Evolutionary conservation across 1,139 yeast species (phyloP).

Genomic region (Nakaseomyces bracarensis): DNA sequence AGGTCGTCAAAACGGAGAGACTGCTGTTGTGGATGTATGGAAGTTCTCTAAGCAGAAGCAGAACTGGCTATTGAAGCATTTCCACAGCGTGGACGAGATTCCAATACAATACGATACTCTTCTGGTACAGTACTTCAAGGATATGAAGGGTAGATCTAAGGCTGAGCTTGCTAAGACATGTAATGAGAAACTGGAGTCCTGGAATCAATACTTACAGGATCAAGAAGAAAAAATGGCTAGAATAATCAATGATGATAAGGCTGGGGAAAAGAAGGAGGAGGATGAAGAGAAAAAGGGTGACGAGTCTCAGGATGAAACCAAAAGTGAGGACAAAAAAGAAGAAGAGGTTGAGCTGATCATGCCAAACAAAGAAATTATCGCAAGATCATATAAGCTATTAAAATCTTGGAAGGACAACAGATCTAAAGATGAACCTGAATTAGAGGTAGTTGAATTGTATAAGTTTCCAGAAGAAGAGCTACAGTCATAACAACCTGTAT

Average conservation of each 20-base stretch:
- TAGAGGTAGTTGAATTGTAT: conserved; percentile 9
- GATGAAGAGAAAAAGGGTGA: conserved; percentile 16
- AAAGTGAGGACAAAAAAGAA: conserved; percentile 13
- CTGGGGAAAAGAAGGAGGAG: conserved; percentile 17
- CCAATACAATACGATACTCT: conserved; percentile 43
- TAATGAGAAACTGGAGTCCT: conserved; percentile 24
- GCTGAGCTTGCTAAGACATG: conserved; percentile 48
- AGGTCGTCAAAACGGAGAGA: conserved; percentile 11
- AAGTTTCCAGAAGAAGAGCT: conserved; percentile 10
- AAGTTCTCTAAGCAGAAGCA: conserved; percentile 92
- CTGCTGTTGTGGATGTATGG: conserved; percentile 42
- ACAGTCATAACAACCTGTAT: no score
- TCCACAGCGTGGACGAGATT: conserved; percentile 45
- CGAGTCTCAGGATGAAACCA: conserved; percentile 9
- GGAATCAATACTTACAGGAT: conserved; percentile 27
- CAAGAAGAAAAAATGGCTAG: conserved; percentile 27
- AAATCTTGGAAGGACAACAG: conserved; percentile 13
- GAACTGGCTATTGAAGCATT: conserved; percentile 77
- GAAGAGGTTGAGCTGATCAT: conserved; percentile 10
- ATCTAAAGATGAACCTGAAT: background rate
- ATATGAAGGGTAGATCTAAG: conserved; percentile 63
- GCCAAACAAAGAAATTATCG: conserved; percentile 19
- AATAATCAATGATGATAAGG: conserved; percentile 18
- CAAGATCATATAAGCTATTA: conserved; percentile 17
- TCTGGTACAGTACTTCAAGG: conserved; percentile 50